These are phyloP conservation scores for Tricladium varicosporioides DNA, from an alignment of 2,329 filamentous ascomycete species.

Conservation along the genomic window DNA sequence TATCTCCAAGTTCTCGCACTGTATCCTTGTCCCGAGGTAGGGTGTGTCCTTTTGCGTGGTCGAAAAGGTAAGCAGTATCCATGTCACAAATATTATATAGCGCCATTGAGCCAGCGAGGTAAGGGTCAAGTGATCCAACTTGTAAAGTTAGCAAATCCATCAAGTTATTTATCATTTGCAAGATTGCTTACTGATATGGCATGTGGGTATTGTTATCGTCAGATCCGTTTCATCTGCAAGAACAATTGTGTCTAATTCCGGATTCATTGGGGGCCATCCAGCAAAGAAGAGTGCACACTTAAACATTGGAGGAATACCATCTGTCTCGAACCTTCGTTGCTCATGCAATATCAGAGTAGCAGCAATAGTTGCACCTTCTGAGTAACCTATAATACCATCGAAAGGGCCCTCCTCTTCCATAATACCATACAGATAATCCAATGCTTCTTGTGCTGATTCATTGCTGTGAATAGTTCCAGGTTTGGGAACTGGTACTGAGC, in stretches of 20 bases:
- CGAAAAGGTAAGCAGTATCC: constrained; percentile 59
- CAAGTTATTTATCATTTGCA: neutral
- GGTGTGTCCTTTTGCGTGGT: constrained; percentile 65
- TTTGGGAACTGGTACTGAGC: constrained; percentile 9
- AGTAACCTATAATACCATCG: constrained; percentile 58
- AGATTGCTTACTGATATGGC: constrained; percentile 46
- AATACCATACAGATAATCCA: constrained; percentile 40
- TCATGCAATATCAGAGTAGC: constrained; percentile 54
- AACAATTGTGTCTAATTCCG: constrained; percentile 44
- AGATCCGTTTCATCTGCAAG: constrained; percentile 51
- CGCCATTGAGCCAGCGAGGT: constrained; percentile 59
- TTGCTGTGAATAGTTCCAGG: constrained; percentile 11
- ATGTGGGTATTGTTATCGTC: constrained; percentile 52
- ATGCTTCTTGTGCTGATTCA: constrained; percentile 21
- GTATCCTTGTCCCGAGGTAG: constrained; percentile 50
- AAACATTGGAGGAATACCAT: constrained; percentile 33
- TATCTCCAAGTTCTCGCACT: constrained; percentile 34
- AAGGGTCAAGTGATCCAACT: constrained; percentile 58
- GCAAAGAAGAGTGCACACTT: constrained; percentile 50
- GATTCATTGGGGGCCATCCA: constrained; percentile 53
- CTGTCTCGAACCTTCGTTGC: constrained; percentile 36
- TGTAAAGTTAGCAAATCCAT: constrained; percentile 16
- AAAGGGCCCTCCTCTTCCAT: constrained; percentile 46
- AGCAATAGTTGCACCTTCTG: constrained; percentile 57
- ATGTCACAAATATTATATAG: constrained; percentile 64